phyloP scores from a whole-genome alignment of 2,329 filamentous ascomycete species.

The Thyridium curvatum region DNA sequence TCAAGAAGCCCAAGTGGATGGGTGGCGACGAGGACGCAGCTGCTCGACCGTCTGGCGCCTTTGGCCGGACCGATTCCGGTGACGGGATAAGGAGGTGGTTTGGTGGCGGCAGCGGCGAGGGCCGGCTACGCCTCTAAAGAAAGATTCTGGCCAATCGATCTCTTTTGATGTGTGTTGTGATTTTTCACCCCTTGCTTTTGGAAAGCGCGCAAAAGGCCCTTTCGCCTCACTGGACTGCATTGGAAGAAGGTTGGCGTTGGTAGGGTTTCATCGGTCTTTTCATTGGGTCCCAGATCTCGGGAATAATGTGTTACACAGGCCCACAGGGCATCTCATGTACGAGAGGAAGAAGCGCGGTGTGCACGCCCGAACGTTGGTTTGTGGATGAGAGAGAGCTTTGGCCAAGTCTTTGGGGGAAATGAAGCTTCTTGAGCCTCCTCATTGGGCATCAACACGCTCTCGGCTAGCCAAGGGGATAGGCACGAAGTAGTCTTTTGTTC shows the following conservation, averaged over 20 bases:
- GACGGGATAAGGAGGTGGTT: slow-evolving; percentile 50
- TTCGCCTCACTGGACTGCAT: neutral
- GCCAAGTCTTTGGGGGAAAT: neutral
- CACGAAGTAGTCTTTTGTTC: too few species aligned
- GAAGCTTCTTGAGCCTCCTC: neutral
- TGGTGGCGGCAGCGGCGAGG: slow-evolving; percentile 36
- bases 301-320: too few species aligned
- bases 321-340: slow-evolving; percentile 1
- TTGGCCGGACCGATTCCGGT: slow-evolving; percentile 12
- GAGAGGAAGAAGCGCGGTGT: too few species aligned
- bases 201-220: too few species aligned
- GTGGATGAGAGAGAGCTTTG: neutral
- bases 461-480: too few species aligned
- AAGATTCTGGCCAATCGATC: too few species aligned
- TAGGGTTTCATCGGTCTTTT: too few species aligned
- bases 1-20: slow-evolving; percentile 81
- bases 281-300: too few species aligned
- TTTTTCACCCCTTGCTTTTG: neutral
- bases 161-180: neutral
- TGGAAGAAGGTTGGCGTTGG: neutral
- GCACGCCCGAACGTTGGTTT: neutral
- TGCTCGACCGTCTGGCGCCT: slow-evolving; percentile 18
- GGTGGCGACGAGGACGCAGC: slow-evolving; percentile 45
- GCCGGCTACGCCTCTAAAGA: slow-evolving; percentile 22
- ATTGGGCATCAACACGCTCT: too few species aligned